phyloP scores from a whole-genome alignment of 306 rosid genomes.

The Medicago truncatula region MtrunA17r5.0-ANR NC_053049.1:40823501-40824000 shows the following conservation, averaged over 20 bases:
- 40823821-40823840: slow-evolving; percentile 34
- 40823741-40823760: slow-evolving; percentile 38
- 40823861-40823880: slow-evolving; percentile 75
- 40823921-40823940: slow-evolving; percentile 8
- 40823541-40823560: neutral
- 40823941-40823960: slow-evolving; percentile 34
- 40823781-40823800: slow-evolving; percentile 30
- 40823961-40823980: slow-evolving; percentile 6
- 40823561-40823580: slow-evolving; percentile 4
- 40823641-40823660: slow-evolving; percentile 48
- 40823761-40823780: slow-evolving; percentile 35
- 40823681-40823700: slow-evolving; percentile 33
- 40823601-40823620: slow-evolving; percentile 11
- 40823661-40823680: slow-evolving; percentile 43
- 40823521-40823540: neutral
- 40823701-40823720: slow-evolving; percentile 43
- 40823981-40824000: slow-evolving; percentile 6
- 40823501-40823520: neutral
- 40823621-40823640: slow-evolving; percentile 41
- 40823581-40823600: slow-evolving; percentile 21
- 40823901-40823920: slow-evolving; percentile 83
- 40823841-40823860: slow-evolving; percentile 64
- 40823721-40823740: slow-evolving; percentile 3
- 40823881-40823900: slow-evolving; percentile 94
- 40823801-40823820: slow-evolving; percentile 26